These are phyloP conservation scores for Acer yangbiense DNA, from an alignment of 345 rosid genomes.

Conservation along the genomic window DNA sequence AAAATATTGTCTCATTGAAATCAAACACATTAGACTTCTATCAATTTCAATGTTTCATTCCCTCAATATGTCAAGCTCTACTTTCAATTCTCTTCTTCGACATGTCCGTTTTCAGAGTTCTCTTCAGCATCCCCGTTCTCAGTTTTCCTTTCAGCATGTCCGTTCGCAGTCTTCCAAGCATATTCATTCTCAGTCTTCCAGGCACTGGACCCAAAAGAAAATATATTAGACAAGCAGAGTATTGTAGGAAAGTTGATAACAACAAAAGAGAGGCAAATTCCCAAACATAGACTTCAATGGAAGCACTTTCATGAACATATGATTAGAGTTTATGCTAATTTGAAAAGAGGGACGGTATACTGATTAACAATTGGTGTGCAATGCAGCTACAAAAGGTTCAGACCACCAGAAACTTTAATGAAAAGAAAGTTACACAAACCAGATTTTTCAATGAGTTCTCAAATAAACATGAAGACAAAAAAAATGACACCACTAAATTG, in stretches of 20 bases:
- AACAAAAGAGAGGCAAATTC: background rate
- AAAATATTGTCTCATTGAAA: slow-evolving; percentile 9
- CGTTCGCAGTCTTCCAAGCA: slow-evolving; percentile 33
- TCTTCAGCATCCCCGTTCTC: slow-evolving; percentile 34
- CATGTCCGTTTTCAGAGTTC: slow-evolving; percentile 29
- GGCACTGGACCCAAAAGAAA: slow-evolving; percentile 32
- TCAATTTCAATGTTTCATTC: slow-evolving; percentile 17
- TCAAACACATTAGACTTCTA: slow-evolving; percentile 25
- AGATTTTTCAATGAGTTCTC: background rate
- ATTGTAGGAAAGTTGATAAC: background rate
- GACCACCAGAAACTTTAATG: background rate
- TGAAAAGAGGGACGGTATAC: background rate
- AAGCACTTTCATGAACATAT: background rate
- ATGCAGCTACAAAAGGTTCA: background rate
- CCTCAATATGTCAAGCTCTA: slow-evolving; percentile 15
- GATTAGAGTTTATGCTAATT: background rate
- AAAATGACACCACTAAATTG: background rate
- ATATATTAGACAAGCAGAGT: slow-evolving; percentile 5
- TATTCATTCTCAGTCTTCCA: slow-evolving; percentile 31
- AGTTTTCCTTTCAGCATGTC: slow-evolving; percentile 19
- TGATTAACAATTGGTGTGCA: background rate
- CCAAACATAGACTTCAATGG: background rate
- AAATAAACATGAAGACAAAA: background rate
- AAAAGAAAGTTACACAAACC: background rate
- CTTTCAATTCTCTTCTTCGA: slow-evolving; percentile 31